Percentiles rank a stretch among this genome's conserved stretches.
These are phyloP conservation scores for Ogataea nakhonphanomensis DNA, from an alignment of 805 yeast genomes.

Conservation along the genomic window DNA sequence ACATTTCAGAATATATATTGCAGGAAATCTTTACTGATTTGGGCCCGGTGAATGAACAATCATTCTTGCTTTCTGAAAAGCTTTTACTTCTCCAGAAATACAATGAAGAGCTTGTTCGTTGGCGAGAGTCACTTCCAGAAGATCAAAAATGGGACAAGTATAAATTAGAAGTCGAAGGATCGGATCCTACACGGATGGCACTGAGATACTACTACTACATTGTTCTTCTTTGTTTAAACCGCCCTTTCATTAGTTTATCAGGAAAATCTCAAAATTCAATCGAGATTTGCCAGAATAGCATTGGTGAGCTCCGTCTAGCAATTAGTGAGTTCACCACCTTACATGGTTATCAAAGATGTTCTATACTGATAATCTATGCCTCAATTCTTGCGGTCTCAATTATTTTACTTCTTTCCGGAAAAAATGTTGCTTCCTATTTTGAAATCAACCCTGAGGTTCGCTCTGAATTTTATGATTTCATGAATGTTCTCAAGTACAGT, in stretches of 20 bases:
- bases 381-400: slow-evolving; percentile 33
- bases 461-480: slow-evolving; percentile 35
- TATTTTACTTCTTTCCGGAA: slow-evolving; percentile 8
- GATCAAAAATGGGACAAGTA: slow-evolving; percentile 48
- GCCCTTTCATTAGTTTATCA: slow-evolving; percentile 50
- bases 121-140: slow-evolving; percentile 49
- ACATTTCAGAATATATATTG: slow-evolving; percentile 43
- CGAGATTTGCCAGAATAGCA: slow-evolving; percentile 36
- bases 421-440: slow-evolving; percentile 23
- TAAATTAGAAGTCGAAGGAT: slow-evolving; percentile 39
- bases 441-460: slow-evolving; percentile 32
- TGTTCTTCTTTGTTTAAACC: slow-evolving; percentile 53
- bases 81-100: slow-evolving; percentile 32
- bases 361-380: slow-evolving; percentile 47
- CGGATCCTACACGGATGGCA: slow-evolving; percentile 49
- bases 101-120: slow-evolving; percentile 41
- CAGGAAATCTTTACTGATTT: slow-evolving; percentile 38
- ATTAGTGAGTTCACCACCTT: slow-evolving; percentile 35
- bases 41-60: slow-evolving; percentile 5
- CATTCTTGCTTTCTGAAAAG: slow-evolving; percentile 2
- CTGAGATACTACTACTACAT: slow-evolving; percentile 58
- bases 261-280: slow-evolving; percentile 11
- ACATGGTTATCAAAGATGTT: slow-evolving; percentile 41
- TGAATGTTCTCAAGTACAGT: slow-evolving; percentile 39
- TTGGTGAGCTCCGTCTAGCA: slow-evolving; percentile 40